A percentile compares a stretch with the other conserved stretches of the same genome.
Conservation (phyloP, 441 rosid species). For the Monsonia emarginata region DNA sequence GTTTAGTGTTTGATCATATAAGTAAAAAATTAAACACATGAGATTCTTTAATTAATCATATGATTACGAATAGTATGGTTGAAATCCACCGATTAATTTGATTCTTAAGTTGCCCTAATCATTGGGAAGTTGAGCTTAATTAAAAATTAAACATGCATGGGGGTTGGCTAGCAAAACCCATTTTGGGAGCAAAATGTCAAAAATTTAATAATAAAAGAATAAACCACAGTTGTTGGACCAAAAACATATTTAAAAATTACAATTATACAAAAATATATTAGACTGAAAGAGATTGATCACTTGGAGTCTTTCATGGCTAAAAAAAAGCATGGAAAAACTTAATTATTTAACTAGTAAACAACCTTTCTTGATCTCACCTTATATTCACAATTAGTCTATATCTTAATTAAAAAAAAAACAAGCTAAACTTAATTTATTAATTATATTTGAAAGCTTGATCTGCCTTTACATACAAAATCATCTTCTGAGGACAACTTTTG, state of each 20-base stretch:
- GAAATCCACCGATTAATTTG: slow-evolving; percentile 17
- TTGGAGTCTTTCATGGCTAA: slow-evolving; percentile 3
- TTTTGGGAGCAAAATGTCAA: neutral
- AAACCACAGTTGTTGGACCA: slow-evolving; percentile 18
- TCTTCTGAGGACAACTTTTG: slow-evolving; percentile 20
- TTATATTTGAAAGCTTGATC: slow-evolving; percentile 31
- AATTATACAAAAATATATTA: neutral
- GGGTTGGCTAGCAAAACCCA: slow-evolving; percentile 20
- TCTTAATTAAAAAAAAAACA: neutral
- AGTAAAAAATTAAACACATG: no score
- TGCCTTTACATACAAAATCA: slow-evolving; percentile 23
- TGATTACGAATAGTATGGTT: slow-evolving; percentile 8
- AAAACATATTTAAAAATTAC: neutral
- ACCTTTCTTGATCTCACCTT: neutral
- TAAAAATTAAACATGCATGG: slow-evolving; percentile 16
- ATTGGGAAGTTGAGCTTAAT: slow-evolving; percentile 21
- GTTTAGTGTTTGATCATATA: no score
- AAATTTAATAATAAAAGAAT: neutral
- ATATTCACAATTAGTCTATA: slow-evolving; percentile 8
- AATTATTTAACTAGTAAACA: neutral
- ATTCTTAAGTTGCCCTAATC: slow-evolving; percentile 17
- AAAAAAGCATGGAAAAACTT: neutral
- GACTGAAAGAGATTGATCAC: slow-evolving; percentile 17
- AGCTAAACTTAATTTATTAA: neutral
- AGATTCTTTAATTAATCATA: no score